Percentiles rank a stretch among this genome's conserved stretches.
phyloP scores from a whole-genome alignment of 495 filamentous ascomycete species.

The Aspergillus panamensis region DNA sequence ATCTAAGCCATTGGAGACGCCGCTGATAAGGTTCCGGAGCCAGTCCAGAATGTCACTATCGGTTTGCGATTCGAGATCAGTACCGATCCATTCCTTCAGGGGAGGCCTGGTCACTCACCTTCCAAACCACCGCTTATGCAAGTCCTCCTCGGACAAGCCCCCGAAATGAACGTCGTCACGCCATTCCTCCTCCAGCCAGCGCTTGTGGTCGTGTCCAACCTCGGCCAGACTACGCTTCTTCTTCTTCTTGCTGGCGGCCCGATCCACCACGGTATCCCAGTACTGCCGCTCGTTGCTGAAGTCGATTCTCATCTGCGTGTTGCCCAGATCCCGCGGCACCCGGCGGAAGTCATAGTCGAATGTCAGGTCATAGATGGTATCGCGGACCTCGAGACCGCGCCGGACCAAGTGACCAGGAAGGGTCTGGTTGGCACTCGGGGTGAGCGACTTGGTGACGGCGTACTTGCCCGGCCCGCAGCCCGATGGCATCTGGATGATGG shows the following conservation, averaged over 20 bases:
- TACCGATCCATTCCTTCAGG: neutral
- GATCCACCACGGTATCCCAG: constrained; percentile 6
- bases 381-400: neutral
- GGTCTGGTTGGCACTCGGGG: constrained; percentile 3
- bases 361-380: constrained; percentile 5
- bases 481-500: constrained; percentile 9
- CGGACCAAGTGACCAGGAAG: neutral
- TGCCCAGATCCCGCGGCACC: constrained; percentile 7
- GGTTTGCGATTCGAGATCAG: neutral
- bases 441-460: neutral
- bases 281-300: constrained; percentile 10
- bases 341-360: constrained; percentile 9
- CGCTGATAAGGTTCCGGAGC: neutral
- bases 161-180: constrained; percentile 5
- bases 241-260: constrained; percentile 2
- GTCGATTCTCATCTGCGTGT: constrained; percentile 10
- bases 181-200: constrained; percentile 12
- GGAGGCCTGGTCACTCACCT: neutral
- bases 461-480: constrained; percentile 8
- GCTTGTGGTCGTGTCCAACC: neutral
- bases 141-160: neutral
- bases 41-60: constrained; percentile 2
- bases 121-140: constrained; percentile 12
- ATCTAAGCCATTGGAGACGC: constrained; percentile 2
- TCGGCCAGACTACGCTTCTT: constrained; percentile 2